Conservation (phyloP, 2,329 filamentous ascomycete species). For the Sarocladium brachiariae region DNA sequence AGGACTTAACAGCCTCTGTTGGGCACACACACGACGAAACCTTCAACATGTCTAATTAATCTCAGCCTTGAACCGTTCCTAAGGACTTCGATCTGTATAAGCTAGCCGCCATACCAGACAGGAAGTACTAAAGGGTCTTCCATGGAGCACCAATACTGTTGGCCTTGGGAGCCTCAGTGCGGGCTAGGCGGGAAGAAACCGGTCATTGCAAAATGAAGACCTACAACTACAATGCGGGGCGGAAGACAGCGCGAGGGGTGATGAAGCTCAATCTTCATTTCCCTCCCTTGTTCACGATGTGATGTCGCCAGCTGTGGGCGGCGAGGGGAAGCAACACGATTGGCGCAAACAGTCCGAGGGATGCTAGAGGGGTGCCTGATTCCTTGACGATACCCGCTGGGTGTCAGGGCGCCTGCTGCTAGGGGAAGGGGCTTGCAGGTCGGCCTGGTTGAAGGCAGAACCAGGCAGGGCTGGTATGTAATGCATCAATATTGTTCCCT, state of each 20-base stretch:
- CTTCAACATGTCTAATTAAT: no score
- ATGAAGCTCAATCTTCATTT: conserved; percentile 2
- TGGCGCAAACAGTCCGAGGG: conserved; percentile 4
- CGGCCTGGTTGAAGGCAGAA: neutral
- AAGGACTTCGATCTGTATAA: no score
- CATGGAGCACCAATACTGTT: no score
- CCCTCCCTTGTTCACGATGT: neutral
- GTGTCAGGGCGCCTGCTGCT: no score
- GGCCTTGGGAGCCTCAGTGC: neutral
- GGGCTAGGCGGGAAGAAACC: neutral
- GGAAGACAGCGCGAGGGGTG: neutral
- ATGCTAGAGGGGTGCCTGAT: neutral
- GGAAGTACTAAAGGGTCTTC: no score
- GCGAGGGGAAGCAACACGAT: neutral
- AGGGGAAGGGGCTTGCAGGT: neutral
- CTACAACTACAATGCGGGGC: neutral
- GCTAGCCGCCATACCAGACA: no score
- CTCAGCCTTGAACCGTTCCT: neutral
- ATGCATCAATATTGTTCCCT: conserved; percentile 4
- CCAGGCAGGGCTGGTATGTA: neutral
- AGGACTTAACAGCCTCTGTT: neutral
- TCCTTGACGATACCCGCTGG: conserved; percentile 2
- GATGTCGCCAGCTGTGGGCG: neutral
- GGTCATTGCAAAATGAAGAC: neutral
- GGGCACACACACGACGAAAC: no score